Evolutionary conservation across 73 alveolate genomes (phyloP), one percentile per base, ranked within the genome.

Genomic region (Uronychia setigera): DNA sequence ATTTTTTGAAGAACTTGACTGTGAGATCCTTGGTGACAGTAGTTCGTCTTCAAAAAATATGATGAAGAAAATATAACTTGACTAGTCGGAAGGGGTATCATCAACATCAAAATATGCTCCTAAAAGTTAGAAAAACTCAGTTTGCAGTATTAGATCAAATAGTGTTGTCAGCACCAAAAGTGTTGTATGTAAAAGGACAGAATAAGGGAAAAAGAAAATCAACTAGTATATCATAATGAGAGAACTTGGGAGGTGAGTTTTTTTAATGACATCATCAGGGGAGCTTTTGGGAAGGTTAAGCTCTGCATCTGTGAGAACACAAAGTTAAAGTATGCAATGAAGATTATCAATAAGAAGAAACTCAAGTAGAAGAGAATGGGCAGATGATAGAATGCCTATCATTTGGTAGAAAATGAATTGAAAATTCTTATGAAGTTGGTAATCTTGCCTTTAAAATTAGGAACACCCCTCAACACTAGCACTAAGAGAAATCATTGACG

Each of bases 151-250:
- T n/a, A n/a, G n/a, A n/a, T n/a, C n/a, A n/a, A n/a, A n/a, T n/a
- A n/a, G n/a, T n/a, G n/a, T n/a, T n/a, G n/a, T n/a, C n/a, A n/a
- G n/a, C n/a, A n/a, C n/a, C n/a, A n/a, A n/a, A n/a, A 46, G 67
- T 19, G 67, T 46, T 5, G 67, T 46, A 11, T 46, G 67, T 19
- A 46, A 46, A 19, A 46, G 19, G 67, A n/a, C n/a, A n/a, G 67
- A 46, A 46, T 19, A 60, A n/a, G 92, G 92, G 31, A 86, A 86
- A 79, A 86, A 86, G 75, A 78, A 86, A 81, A 79, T 86, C 33
- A 86, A 86, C 59, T 76, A 86, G 33, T 86, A 86, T 32, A 26
- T 86, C 26, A 26, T 46, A 33, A 59, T 34, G 79, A 78, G 57
- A 33, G 32, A n/a, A 26, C n/a, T 86, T 1, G 92, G 92, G 59